Percentiles rank a stretch among this genome's conserved stretches.
Conservation (phyloP, 225 moss, liverwort and hornwort genomes). For the Sphagnum contortum region DNA sequence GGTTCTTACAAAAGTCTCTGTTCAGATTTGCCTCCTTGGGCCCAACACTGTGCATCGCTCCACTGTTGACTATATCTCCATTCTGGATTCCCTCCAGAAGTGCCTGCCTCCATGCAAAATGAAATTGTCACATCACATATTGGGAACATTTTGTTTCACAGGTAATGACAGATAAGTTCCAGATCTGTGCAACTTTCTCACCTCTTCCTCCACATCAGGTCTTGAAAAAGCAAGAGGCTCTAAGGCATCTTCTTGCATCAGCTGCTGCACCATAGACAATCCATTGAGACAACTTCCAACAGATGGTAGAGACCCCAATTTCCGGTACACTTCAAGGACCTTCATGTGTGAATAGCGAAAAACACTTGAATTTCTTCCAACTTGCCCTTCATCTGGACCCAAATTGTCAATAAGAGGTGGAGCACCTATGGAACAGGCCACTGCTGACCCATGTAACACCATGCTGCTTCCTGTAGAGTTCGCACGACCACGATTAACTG, state of each 20-base stretch:
- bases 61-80: conserved; percentile 50
- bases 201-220: conserved; percentile 60
- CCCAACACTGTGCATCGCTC: conserved; percentile 34
- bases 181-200: neutral
- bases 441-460: conserved; percentile 48
- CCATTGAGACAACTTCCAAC: conserved; percentile 36
- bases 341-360: conserved; percentile 48
- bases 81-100: conserved; percentile 51
- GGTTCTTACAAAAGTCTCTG: conserved; percentile 31
- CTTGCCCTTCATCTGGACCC: conserved; percentile 33
- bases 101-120: conserved; percentile 19
- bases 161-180: no score
- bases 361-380: conserved; percentile 16
- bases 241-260: conserved; percentile 34
- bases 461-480: conserved; percentile 25
- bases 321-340: conserved; percentile 48
- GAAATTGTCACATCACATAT: neutral
- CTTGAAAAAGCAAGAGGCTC: conserved; percentile 55
- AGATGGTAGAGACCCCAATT: conserved; percentile 19
- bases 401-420: conserved; percentile 35
- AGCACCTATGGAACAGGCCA: conserved; percentile 33
- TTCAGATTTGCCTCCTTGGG: conserved; percentile 23
- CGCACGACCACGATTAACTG: conserved; percentile 47
- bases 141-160: no score
- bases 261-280: conserved; percentile 41